phyloP scores from a whole-genome alignment of 768 basidiomycete genomes.

The Lactarius indigo region DNA sequence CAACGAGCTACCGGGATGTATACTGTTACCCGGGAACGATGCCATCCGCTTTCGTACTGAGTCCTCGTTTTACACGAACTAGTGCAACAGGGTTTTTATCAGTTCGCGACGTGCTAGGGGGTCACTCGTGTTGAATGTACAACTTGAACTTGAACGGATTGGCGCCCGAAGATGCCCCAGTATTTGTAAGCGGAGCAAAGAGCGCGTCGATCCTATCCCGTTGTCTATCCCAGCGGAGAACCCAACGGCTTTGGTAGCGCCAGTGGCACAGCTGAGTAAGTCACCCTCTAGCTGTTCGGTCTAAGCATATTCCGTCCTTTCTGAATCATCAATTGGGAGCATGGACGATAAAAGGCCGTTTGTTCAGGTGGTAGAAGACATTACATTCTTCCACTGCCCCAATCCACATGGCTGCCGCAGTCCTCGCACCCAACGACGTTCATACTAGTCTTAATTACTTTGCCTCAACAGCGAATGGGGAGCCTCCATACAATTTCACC shows the following conservation, averaged over 20 bases:
- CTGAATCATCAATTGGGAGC: not conserved
- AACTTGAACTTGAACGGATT: not conserved
- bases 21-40: conserved; percentile 50
- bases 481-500: conserved; percentile 37
- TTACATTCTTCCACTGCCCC: not conserved
- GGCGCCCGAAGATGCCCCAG: not conserved
- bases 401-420: conserved; percentile 20
- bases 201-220: not conserved
- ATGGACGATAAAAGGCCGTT: not conserved
- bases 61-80: conserved; percentile 48
- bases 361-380: not conserved
- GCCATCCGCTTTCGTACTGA: conserved; percentile 43
- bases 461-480: conserved; percentile 27
- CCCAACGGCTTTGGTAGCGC: not conserved
- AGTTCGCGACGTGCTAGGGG: conserved; percentile 36
- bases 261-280: not conserved
- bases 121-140: conserved; percentile 29
- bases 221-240: too few relatives aligned
- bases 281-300: not conserved
- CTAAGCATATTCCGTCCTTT: not conserved
- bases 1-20: conserved; percentile 50
- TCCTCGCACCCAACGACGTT: conserved; percentile 36
- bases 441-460: conserved; percentile 40
- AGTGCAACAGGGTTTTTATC: conserved; percentile 46
- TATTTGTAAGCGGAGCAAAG: not conserved